Base-by-base conservation (phyloP, 2,329 filamentous ascomycete species). In the Phyllosticta citriasiana region DNA sequence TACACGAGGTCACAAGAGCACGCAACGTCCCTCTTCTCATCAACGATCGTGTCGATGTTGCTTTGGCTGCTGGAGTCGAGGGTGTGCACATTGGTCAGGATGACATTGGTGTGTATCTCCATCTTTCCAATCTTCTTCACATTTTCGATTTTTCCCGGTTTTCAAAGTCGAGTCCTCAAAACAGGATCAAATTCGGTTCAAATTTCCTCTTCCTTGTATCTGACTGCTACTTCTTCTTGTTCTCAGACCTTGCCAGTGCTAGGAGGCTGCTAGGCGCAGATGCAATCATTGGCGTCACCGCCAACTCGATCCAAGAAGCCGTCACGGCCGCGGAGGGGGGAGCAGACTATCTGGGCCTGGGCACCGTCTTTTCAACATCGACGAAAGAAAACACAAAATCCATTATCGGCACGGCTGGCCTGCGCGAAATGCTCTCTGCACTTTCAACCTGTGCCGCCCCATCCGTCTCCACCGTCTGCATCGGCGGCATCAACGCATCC, bases 11-110 rank as follows among this genome's bases (percentile, higher is more conserved):
- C 64, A 93, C 91, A 22, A 79, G 78, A 65, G 78, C 78, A 55
- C 80, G 88, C 70, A 79, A 80, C 16, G 84, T 96, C 2, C 93
- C 93, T 30, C 81, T 97, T 62, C 79, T 97, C 60, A 91, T 97
- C 78, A 97, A 97, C 71, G 94, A 97, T 72, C 85, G 92, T 12
- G 83, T 97, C 5, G 92, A 96, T 71, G 89, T 97, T 26, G 92
- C 91, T 8, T 80, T 91, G 19, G 91, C 91, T 14, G 83, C 92
- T 53, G 89, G 86, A 12, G 94, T 89, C 62, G 93, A 97, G 76
- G 94, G 94, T 54, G 91, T 96, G 8, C 94, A 97, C 73, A 83
- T 97, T 57, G 94, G 94, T 6, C 93, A 97, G 77, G 92, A 97
- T 81, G 93, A 97, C 73, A 87, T 96, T 79, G 80, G 87, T 89